phyloP scores from a whole-genome alignment of 2,329 filamentous ascomycete genomes.

The Ophiostoma triangulosporum region DNA sequence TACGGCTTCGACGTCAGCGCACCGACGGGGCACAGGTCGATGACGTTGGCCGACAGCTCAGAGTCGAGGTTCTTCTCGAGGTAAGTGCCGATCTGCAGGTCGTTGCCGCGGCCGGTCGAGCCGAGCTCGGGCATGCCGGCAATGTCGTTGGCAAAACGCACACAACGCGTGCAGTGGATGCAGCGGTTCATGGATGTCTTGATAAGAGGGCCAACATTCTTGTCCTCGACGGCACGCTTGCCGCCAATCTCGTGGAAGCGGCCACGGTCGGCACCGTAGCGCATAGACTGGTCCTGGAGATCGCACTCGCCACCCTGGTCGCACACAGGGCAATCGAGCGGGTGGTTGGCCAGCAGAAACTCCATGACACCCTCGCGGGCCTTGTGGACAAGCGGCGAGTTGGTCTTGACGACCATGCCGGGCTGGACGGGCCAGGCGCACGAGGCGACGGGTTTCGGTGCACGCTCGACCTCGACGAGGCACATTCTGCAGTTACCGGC shows the following conservation, averaged over 20 bases:
- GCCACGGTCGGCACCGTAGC: slow-evolving; percentile 89
- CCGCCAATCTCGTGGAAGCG: slow-evolving; percentile 92
- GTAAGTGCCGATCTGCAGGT: slow-evolving; percentile 96
- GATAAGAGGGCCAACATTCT: slow-evolving; percentile 95
- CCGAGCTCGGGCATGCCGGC: slow-evolving; percentile 92
- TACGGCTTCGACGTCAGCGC: slow-evolving; percentile 95
- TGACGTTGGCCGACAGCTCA: slow-evolving; percentile 92
- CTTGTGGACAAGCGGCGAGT: slow-evolving; percentile 92
- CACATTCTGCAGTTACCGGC: slow-evolving; percentile 99
- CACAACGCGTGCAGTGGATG: slow-evolving; percentile 96
- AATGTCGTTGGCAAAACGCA: slow-evolving; percentile 95
- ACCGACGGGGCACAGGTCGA: slow-evolving; percentile 94
- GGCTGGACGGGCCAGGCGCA: slow-evolving; percentile 98
- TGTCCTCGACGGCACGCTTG: slow-evolving; percentile 97
- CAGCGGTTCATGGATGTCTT: slow-evolving; percentile 99
- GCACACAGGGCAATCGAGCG: slow-evolving; percentile 91
- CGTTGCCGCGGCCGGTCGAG: slow-evolving; percentile 87
- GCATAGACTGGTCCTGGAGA: slow-evolving; percentile 98
- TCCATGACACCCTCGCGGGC: slow-evolving; percentile 98
- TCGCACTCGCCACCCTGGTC: slow-evolving; percentile 99
- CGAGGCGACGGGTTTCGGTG: slow-evolving; percentile 93
- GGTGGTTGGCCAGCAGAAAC: slow-evolving; percentile 91
- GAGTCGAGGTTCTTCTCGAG: slow-evolving; percentile 87
- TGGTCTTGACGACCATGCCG: slow-evolving; percentile 98
- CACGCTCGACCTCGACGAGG: slow-evolving; percentile 91